Conservation (phyloP, 495 filamentous ascomycete genomes). For the Articulospora tetracladia region DNA sequence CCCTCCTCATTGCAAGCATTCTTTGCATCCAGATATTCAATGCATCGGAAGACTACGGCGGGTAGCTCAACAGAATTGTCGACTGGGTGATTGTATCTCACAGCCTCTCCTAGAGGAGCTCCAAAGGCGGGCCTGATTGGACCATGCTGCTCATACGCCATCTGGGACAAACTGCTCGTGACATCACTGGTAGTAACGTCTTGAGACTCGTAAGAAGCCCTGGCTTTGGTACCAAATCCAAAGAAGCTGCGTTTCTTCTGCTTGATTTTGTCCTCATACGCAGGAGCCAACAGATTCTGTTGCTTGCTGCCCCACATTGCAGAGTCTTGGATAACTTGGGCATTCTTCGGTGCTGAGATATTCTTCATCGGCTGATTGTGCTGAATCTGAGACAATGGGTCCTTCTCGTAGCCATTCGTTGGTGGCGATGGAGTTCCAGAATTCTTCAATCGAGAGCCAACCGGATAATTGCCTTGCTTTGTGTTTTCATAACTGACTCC, state of each 20-base stretch:
- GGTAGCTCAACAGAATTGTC: slow-evolving; percentile 73
- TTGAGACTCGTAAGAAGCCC: slow-evolving; percentile 35
- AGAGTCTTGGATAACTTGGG: slow-evolving; percentile 79
- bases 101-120: slow-evolving; percentile 80
- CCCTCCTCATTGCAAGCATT: slow-evolving; percentile 84
- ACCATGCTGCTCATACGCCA: slow-evolving; percentile 45
- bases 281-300: slow-evolving; percentile 35
- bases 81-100: slow-evolving; percentile 68
- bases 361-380: slow-evolving; percentile 44
- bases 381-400: slow-evolving; percentile 24
- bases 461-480: slow-evolving; percentile 56
- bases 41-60: slow-evolving; percentile 94
- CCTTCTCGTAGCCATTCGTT: slow-evolving; percentile 27
- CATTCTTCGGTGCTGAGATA: slow-evolving; percentile 88
- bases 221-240: slow-evolving; percentile 67
- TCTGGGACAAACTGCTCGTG: slow-evolving; percentile 31
- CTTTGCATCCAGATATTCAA: slow-evolving; percentile 87
- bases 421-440: slow-evolving; percentile 26
- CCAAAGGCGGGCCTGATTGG: slow-evolving; percentile 78
- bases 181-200: slow-evolving; percentile 31
- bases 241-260: slow-evolving; percentile 90
- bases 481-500: slow-evolving; percentile 83
- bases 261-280: slow-evolving; percentile 63
- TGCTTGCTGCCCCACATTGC: slow-evolving; percentile 80
- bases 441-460: slow-evolving; percentile 20